phyloP scores from a whole-genome alignment of 2,329 filamentous ascomycete species.

The Zalaria obscura region DNA sequence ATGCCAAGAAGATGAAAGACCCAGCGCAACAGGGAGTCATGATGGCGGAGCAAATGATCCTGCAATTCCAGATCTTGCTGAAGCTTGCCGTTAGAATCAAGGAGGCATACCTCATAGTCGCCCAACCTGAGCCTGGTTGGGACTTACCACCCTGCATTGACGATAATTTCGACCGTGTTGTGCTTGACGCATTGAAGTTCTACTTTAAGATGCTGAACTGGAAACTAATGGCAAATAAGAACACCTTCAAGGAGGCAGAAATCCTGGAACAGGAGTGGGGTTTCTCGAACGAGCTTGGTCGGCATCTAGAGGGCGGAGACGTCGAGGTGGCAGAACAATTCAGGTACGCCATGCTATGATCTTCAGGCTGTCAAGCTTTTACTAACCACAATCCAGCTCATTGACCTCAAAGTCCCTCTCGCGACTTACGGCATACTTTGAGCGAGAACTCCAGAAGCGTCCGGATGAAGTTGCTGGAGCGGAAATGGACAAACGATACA shows the following conservation, averaged over 20 bases:
- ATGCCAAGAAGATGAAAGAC: conserved; percentile 91
- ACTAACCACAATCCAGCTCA: conserved; percentile 36
- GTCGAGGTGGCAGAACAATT: conserved; percentile 98
- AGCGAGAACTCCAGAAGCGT: conserved; percentile 73
- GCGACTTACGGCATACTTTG: conserved; percentile 79
- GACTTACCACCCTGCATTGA: conserved; percentile 92
- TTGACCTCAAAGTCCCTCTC: conserved; percentile 86
- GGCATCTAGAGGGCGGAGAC: conserved; percentile 82
- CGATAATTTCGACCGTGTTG: conserved; percentile 84
- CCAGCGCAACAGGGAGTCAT: conserved; percentile 81
- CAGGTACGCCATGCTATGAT: conserved; percentile 33
- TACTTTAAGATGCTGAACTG: conserved; percentile 99
- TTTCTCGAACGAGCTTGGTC: conserved; percentile 86
- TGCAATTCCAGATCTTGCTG: conserved; percentile 86
- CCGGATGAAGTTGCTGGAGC: conserved; percentile 62
- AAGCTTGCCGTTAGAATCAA: conserved; percentile 89
- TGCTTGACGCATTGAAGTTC: conserved; percentile 86
- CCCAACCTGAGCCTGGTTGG: conserved; percentile 82
- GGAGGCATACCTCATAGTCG: conserved; percentile 69
- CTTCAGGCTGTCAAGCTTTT: neutral
- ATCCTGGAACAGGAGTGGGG: conserved; percentile 96
- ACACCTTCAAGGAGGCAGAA: conserved; percentile 98
- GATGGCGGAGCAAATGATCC: conserved; percentile 95
- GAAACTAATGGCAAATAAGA: conserved; percentile 95
- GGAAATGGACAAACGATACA: conserved; percentile 96